These are phyloP conservation scores for Stellera chamaejasme DNA, from an alignment of 345 rosid genomes.

Conservation along the genomic window DNA sequence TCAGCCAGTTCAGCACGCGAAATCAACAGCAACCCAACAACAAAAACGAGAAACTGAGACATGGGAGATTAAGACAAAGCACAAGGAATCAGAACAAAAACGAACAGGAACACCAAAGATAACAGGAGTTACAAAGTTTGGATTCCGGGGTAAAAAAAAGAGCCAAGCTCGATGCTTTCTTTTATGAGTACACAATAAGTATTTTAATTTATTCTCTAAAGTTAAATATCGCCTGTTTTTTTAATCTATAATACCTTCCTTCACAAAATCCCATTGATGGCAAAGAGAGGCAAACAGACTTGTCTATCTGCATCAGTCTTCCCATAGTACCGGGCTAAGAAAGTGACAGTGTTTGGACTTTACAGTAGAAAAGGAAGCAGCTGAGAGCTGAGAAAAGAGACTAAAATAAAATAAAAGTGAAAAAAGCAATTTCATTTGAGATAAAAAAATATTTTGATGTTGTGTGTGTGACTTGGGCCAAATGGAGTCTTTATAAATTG, in stretches of 20 bases:
- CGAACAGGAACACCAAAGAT: background rate
- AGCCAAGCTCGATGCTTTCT: too few species aligned
- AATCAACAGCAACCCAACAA: constrained; percentile 26
- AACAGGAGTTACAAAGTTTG: background rate
- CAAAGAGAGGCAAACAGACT: constrained; percentile 5
- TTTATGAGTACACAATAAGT: background rate
- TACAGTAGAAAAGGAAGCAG: constrained; percentile 14
- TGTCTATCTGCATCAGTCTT: background rate
- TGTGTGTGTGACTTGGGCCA: too few species aligned
- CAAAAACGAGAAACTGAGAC: constrained; percentile 15
- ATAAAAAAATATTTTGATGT: too few species aligned
- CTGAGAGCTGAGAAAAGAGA: too few species aligned
- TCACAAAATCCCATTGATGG: constrained; percentile 10
- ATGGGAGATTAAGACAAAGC: constrained; percentile 11
- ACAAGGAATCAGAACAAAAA: background rate
- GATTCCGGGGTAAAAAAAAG: too few species aligned
- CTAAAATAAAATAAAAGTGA: too few species aligned
- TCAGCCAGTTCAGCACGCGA: constrained; percentile 17
- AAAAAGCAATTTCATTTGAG: too few species aligned
- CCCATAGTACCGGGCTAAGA: constrained; percentile 1
- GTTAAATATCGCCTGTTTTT: constrained; percentile 8
- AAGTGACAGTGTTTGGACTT: constrained; percentile 11
- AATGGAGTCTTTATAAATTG: too few species aligned
- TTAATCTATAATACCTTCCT: constrained; percentile 1
- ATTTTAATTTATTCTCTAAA: background rate